Conservation (phyloP, 2,329 filamentous ascomycete genomes). For the Zarea fungicola region DNA sequence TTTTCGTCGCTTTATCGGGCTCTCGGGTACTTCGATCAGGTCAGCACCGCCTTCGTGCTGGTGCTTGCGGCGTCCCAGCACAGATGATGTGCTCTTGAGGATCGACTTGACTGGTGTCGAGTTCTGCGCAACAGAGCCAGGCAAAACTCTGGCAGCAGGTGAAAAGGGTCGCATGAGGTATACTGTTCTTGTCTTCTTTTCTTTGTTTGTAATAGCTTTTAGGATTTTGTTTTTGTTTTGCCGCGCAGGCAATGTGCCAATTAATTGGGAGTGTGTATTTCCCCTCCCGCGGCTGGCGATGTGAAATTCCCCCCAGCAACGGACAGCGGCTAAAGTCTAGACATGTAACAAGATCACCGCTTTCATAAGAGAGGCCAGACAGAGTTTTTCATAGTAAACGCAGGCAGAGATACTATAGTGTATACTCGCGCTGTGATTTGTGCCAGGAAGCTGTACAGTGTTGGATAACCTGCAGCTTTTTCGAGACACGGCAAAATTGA, state of each 20-base stretch:
- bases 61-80: slow-evolving; percentile 40
- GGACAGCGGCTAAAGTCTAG: slow-evolving; percentile 11
- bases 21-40: slow-evolving; percentile 33
- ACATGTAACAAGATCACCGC: slow-evolving; percentile 7
- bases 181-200: background rate
- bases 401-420: background rate
- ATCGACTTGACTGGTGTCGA: slow-evolving; percentile 48
- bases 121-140: slow-evolving; percentile 28
- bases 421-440: background rate
- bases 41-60: slow-evolving; percentile 40
- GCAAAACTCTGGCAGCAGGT: slow-evolving; percentile 28
- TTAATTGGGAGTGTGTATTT: background rate
- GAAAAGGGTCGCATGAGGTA: slow-evolving; percentile 30
- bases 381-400: slow-evolving; percentile 7
- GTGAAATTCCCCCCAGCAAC: slow-evolving; percentile 8
- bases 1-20: slow-evolving; percentile 49
- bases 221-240: too few species aligned
- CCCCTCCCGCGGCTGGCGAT: background rate
- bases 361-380: slow-evolving; percentile 3
- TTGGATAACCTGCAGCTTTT: slow-evolving; percentile 1
- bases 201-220: background rate
- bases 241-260: background rate
- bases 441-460: background rate
- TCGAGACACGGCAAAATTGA: slow-evolving; percentile 1
- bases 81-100: slow-evolving; percentile 42